Evolutionary conservation across 345 rosid species (phyloP).

Genomic region (Camelina laxa): DNA sequence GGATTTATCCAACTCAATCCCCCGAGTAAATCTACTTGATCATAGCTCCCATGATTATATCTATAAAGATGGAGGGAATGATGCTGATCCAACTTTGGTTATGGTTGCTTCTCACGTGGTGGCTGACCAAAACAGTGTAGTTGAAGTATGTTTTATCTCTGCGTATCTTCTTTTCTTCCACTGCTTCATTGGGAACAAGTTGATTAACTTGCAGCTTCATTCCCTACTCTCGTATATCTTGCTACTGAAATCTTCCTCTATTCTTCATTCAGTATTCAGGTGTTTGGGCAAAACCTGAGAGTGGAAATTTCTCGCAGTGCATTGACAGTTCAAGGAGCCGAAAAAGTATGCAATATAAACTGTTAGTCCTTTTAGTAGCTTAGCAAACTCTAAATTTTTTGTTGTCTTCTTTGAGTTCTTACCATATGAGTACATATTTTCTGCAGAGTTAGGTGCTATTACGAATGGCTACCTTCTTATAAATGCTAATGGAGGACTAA

Average conservation of each 20-base stretch:
- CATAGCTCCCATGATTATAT: constrained; percentile 51
- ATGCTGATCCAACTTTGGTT: constrained; percentile 55
- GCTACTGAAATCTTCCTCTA: constrained; percentile 16
- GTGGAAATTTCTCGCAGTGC: constrained; percentile 82
- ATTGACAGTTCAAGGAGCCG: constrained; percentile 57
- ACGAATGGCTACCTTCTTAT: constrained; percentile 86
- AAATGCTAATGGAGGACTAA: constrained; percentile 97
- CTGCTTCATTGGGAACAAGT: constrained; percentile 15
- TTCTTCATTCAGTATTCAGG: constrained; percentile 65
- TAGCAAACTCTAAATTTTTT: not conserved
- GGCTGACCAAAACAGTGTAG: constrained; percentile 36
- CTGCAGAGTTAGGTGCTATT: constrained; percentile 68
- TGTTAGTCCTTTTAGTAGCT: constrained; percentile 19
- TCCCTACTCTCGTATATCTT: not conserved
- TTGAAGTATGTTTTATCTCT: constrained; percentile 60
- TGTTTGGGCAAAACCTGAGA: constrained; percentile 85
- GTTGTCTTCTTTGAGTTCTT: constrained; percentile 33
- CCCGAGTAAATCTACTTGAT: constrained; percentile 43
- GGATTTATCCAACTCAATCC: constrained; percentile 52
- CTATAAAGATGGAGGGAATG: constrained; percentile 50
- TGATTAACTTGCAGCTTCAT: not conserved
- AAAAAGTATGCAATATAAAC: constrained; percentile 56
- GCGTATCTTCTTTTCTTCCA: not conserved
- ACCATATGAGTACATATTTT: constrained; percentile 3
- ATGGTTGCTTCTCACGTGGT: constrained; percentile 50